Evolutionary conservation across 2,329 filamentous ascomycete species (phyloP).

Genomic region (Aureobasidium melanogenum): DNA sequence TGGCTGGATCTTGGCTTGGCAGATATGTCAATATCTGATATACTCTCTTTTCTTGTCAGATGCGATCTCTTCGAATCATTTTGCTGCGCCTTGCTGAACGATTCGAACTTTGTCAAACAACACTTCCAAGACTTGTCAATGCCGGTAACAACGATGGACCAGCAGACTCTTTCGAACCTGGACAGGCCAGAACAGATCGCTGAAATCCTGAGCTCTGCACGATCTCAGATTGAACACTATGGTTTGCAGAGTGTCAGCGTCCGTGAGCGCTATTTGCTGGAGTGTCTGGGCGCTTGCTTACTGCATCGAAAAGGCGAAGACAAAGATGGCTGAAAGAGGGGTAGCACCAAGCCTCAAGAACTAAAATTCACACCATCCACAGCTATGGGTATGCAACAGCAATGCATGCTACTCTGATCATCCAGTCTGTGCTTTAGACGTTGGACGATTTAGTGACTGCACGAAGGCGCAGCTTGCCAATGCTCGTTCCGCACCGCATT

Average conservation of each 20-base stretch:
- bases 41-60: neutral
- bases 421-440: no score
- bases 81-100: neutral
- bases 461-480: no score
- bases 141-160: neutral
- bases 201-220: neutral
- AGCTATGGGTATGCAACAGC: no score
- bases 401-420: no score
- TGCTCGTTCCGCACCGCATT: no score
- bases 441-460: no score
- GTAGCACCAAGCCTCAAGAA: no score
- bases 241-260: neutral
- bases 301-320: neutral
- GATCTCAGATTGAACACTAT: neutral
- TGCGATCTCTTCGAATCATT: neutral
- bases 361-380: no score
- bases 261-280: neutral
- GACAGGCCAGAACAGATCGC: neutral
- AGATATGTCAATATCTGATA: neutral
- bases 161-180: neutral
- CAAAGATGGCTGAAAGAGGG: neutral
- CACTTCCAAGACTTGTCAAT: neutral
- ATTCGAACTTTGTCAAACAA: neutral
- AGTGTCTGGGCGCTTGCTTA: neutral
- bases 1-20: neutral